phyloP scores from a whole-genome alignment of 345 rosid species.

The Excoecaria cochinchinensis region DNA sequence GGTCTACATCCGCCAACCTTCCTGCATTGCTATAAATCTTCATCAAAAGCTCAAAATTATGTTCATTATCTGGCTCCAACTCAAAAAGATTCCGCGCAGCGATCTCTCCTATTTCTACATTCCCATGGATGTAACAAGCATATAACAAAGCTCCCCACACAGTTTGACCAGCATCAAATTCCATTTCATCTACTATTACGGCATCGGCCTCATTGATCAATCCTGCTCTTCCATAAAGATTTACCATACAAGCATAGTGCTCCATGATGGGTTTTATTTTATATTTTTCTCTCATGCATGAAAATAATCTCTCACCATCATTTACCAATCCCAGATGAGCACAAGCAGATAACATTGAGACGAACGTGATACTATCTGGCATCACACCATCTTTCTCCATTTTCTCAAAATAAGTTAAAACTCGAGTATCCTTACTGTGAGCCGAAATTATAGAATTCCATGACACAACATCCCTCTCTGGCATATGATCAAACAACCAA shows the following conservation, averaged over 20 bases:
- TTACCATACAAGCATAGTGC: slow-evolving; percentile 83
- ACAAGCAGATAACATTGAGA: slow-evolving; percentile 66
- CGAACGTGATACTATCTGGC: slow-evolving; percentile 78
- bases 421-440: slow-evolving; percentile 48
- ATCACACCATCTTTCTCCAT: slow-evolving; percentile 48
- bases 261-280: slow-evolving; percentile 51
- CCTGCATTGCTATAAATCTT: slow-evolving; percentile 50
- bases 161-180: slow-evolving; percentile 67
- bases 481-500: slow-evolving; percentile 64
- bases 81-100: slow-evolving; percentile 74
- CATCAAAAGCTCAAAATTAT: slow-evolving; percentile 66
- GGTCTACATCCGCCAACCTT: slow-evolving; percentile 35
- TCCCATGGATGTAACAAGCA: slow-evolving; percentile 63
- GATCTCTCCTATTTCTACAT: slow-evolving; percentile 60
- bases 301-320: slow-evolving; percentile 63
- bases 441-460: slow-evolving; percentile 87
- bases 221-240: slow-evolving; percentile 78
- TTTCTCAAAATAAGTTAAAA: slow-evolving; percentile 49
- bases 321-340: slow-evolving; percentile 60
- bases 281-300: slow-evolving; percentile 50
- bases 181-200: slow-evolving; percentile 55
- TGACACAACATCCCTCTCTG: slow-evolving; percentile 59
- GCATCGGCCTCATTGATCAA: slow-evolving; percentile 57
- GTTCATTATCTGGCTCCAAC: slow-evolving; percentile 78
- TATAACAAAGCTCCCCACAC: slow-evolving; percentile 88